Conservation (phyloP, 2,329 filamentous ascomycete species). For the Ascochyta lentis region DNA sequence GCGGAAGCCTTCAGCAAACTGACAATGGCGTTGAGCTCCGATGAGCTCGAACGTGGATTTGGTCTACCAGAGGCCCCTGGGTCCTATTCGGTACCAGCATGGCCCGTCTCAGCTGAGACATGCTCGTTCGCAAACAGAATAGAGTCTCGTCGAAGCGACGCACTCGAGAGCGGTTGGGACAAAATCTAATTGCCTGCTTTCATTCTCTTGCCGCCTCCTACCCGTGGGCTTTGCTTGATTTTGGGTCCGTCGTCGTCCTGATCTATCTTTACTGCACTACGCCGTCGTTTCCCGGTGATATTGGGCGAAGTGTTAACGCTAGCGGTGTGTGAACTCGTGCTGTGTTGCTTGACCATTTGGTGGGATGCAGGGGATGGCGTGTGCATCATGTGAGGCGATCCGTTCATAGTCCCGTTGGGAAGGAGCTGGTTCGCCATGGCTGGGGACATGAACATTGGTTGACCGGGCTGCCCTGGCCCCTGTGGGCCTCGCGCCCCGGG, state of each 20-base stretch:
- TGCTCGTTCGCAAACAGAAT: neutral
- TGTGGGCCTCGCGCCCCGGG: slow-evolving; percentile 43
- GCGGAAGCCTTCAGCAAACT: neutral
- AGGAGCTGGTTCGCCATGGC: slow-evolving; percentile 63
- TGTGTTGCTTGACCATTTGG: slow-evolving; percentile 64
- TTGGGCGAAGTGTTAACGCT: slow-evolving; percentile 70
- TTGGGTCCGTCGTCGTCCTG: slow-evolving; percentile 58
- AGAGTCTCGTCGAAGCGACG: neutral
- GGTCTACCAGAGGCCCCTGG: neutral
- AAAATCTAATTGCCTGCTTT: slow-evolving; percentile 35
- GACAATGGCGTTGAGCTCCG: neutral
- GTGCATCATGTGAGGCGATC: slow-evolving; percentile 56
- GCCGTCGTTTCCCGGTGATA: slow-evolving; percentile 64
- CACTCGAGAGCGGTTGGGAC: neutral
- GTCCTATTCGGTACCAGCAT: neutral
- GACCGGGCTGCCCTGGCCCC: slow-evolving; percentile 39
- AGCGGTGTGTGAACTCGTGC: slow-evolving; percentile 60
- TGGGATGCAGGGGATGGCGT: slow-evolving; percentile 56
- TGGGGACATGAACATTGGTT: slow-evolving; percentile 63
- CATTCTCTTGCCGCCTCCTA: slow-evolving; percentile 49
- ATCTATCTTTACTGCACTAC: slow-evolving; percentile 67
- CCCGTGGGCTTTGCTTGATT: slow-evolving; percentile 57
- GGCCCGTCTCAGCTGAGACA: neutral
- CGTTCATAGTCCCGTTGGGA: slow-evolving; percentile 56
- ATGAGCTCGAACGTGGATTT: neutral